A percentile compares a stretch with the other conserved stretches of the same genome.
Conservation (phyloP, 2,329 filamentous ascomycete species). For the Dothistroma pini region DNA sequence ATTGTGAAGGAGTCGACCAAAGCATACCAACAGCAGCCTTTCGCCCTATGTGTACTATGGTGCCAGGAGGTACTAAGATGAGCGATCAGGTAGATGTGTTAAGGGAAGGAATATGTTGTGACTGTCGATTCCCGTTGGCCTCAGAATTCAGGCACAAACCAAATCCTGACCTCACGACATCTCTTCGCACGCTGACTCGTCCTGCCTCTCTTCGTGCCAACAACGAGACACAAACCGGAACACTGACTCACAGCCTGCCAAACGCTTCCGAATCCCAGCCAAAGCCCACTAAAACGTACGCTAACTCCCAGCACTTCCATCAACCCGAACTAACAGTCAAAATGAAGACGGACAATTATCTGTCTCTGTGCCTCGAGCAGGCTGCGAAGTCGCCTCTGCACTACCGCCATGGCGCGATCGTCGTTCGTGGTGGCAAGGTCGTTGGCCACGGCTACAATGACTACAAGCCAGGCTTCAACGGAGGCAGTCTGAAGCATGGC, state of each 20-base stretch:
- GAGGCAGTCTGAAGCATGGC: slow-evolving; percentile 50
- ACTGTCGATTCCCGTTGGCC: neutral
- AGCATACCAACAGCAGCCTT: neutral
- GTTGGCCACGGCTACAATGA: slow-evolving; percentile 53
- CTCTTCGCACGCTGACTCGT: neutral
- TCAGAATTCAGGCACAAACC: neutral
- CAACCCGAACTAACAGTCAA: slow-evolving; percentile 24
- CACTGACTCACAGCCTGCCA: neutral
- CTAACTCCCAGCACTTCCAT: slow-evolving; percentile 6
- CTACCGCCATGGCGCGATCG: slow-evolving; percentile 50
- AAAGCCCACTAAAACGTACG: slow-evolving; percentile 11
- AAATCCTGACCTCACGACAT: too few relatives aligned
- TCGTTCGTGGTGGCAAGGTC: slow-evolving; percentile 53
- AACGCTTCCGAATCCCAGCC: neutral
- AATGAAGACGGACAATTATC: slow-evolving; percentile 49
- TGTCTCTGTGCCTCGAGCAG: slow-evolving; percentile 52
- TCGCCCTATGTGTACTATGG: neutral
- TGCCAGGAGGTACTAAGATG: neutral
- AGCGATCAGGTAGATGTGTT: neutral
- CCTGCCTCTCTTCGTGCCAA: neutral
- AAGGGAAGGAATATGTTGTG: neutral
- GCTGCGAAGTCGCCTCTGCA: slow-evolving; percentile 49
- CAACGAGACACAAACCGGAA: neutral
- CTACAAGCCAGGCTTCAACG: slow-evolving; percentile 49
- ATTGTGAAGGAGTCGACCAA: neutral